Base-by-base conservation (phyloP, 1,284 basidiomycete species). In the Irpex rosettiformis region DNA sequence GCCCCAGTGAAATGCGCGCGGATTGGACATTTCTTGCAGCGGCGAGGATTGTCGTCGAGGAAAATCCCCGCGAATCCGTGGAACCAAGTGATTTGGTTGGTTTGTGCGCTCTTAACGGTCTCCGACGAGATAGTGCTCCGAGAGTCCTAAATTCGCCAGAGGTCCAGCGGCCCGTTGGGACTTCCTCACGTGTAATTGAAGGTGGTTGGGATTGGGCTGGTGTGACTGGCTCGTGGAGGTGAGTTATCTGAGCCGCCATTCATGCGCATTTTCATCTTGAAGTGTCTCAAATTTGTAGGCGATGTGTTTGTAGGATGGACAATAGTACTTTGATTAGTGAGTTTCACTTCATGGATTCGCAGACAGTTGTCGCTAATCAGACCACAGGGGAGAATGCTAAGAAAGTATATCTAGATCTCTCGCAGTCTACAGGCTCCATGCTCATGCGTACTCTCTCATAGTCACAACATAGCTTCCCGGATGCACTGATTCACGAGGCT, bases 151-250 rank as follows among this genome's bases (percentile, higher is more conserved):
- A 58, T 25, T 40, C 45, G 21, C 58, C 30, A 30, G 58, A 52
- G 5, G 16, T 45, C 7, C 42, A 45, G 13, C 13, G 42, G 11
- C 18, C 42, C n/a, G 42, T 18, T 16, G 13, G 13, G 11, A 45
- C 7, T 21, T n/a, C 42, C 6, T 16, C 64, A 54, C 28, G 30
- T 13, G 43, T 63, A 63, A 16, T 61, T 61, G 4, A 68, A 65
- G 16, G 66, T 11, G 79, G 81, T 2, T 81, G 80, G 77, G 83
- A 85, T 62, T 85, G 83, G 83, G 84, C 83, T 2, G 84, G 82
- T 4, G 79, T 76, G 3, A 68, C 72, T 49, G 84, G 84, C 16
- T 70, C 77, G 52, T 85, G 82, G 82, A 75, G 77, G 82, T 82
- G 58, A 55, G 73, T 69, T 7, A 24, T 4, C 29, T 7, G 27